phyloP scores from a whole-genome alignment of 495 filamentous ascomycete genomes.

The Talaromyces adpressus region DNA sequence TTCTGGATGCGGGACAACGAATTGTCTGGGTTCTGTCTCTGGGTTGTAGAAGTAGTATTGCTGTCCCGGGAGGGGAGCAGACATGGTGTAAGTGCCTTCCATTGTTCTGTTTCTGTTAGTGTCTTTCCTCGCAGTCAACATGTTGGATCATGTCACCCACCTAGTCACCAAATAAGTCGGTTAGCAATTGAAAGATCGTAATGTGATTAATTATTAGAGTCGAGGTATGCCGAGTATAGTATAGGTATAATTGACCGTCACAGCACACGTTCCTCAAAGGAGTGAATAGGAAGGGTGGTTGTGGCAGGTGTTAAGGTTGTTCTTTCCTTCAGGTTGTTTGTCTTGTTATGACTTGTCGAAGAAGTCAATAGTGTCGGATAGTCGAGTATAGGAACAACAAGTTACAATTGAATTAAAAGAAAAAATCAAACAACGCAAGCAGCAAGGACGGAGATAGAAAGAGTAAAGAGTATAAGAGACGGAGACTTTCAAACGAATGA shows the following conservation, averaged over 20 bases:
- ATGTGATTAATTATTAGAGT: constrained; percentile 2
- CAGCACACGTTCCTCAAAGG: constrained; percentile 1
- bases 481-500: constrained; percentile 9
- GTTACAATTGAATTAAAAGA: neutral
- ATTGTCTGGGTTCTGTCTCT: constrained; percentile 69
- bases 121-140: neutral
- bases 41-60: constrained; percentile 85
- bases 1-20: constrained; percentile 44
- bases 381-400: neutral
- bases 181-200: neutral
- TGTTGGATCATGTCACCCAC: neutral
- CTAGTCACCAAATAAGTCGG: neutral
- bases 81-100: constrained; percentile 51
- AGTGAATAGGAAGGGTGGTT: neutral
- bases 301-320: neutral
- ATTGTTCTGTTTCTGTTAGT: constrained; percentile 25
- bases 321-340: neutral
- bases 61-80: constrained; percentile 56
- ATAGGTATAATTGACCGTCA: neutral
- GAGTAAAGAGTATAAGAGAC: neutral
- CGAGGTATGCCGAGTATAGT: neutral
- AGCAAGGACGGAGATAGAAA: neutral
- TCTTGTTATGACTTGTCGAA: neutral
- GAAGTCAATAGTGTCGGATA: neutral
- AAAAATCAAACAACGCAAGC: neutral